Conservation (phyloP, 169 alveolate genomes). For the Perkinsus olseni region DNA sequence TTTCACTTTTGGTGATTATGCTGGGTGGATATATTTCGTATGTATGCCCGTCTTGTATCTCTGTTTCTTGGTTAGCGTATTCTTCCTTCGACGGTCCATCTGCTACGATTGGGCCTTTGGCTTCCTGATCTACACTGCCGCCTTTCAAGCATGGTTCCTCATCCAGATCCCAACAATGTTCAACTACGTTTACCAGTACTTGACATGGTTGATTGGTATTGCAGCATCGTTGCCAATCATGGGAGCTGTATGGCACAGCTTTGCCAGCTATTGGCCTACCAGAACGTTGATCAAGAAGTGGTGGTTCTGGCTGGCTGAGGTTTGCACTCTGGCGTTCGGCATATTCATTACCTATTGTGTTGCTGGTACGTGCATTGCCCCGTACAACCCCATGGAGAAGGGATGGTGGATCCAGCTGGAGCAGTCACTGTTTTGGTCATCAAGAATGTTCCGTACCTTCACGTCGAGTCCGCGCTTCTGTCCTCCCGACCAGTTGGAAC, state of each 20-base stretch:
- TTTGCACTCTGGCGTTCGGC: neutral
- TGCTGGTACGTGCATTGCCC: neutral
- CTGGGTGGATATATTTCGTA: neutral
- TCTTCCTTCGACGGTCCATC: neutral
- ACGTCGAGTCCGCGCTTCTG: neutral
- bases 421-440: neutral
- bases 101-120: neutral
- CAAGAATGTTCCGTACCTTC: neutral
- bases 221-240: neutral
- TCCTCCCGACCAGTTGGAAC: neutral
- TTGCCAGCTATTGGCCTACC: neutral
- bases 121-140: neutral
- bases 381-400: neutral
- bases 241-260: neutral
- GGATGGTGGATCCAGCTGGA: neutral
- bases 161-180: neutral
- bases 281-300: neutral
- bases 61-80: neutral
- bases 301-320: neutral
- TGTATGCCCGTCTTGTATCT: neutral
- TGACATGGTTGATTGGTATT: neutral
- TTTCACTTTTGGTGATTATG: neutral
- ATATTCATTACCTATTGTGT: neutral
- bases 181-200: neutral
- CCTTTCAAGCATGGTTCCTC: neutral